Percentiles rank a stretch among this genome's conserved stretches.
Evolutionary conservation across 2,329 filamentous ascomycete species (phyloP).

Genomic region (Claviceps pusilla): DNA sequence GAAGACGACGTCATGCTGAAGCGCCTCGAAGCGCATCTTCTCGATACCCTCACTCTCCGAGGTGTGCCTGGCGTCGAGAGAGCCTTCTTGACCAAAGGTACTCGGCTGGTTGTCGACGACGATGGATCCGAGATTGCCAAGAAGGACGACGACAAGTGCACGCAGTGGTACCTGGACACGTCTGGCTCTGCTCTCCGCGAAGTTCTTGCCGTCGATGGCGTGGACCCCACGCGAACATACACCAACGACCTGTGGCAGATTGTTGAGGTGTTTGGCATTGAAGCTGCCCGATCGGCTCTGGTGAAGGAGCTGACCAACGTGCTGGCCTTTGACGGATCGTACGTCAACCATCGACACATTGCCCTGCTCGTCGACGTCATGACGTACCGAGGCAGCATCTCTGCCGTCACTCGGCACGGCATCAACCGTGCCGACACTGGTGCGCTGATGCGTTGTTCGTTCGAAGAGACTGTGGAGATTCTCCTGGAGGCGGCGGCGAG

Average conservation of each 20-base stretch:
- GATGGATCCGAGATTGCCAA: conserved; percentile 61
- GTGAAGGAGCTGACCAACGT: conserved; percentile 83
- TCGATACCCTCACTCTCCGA: conserved; percentile 81
- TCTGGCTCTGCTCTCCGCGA: conserved; percentile 75
- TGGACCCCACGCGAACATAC: conserved; percentile 73
- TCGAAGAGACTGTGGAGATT: conserved; percentile 98
- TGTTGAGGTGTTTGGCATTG: conserved; percentile 89
- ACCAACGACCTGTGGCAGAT: conserved; percentile 95
- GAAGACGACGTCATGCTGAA: conserved; percentile 90
- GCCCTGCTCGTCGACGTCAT: conserved; percentile 92
- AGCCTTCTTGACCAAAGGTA: conserved; percentile 81
- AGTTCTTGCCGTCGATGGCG: conserved; percentile 73
- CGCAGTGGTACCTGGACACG: conserved; percentile 93
- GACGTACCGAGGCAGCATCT: conserved; percentile 86
- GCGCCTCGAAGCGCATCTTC: conserved; percentile 76
- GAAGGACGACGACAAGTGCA: conserved; percentile 60
- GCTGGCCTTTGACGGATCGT: conserved; percentile 94
- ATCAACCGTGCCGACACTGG: conserved; percentile 97
- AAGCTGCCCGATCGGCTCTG: conserved; percentile 76
- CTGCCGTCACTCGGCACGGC: conserved; percentile 92
- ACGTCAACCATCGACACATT: conserved; percentile 97
- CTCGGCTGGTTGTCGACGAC: conserved; percentile 47
- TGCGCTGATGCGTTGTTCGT: conserved; percentile 97
- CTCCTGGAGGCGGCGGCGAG: conserved; percentile 86
- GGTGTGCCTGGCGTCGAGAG: conserved; percentile 79